These are phyloP conservation scores for Niebla homalea DNA, from an alignment of 495 filamentous ascomycete species.

Conservation along the genomic window DNA sequence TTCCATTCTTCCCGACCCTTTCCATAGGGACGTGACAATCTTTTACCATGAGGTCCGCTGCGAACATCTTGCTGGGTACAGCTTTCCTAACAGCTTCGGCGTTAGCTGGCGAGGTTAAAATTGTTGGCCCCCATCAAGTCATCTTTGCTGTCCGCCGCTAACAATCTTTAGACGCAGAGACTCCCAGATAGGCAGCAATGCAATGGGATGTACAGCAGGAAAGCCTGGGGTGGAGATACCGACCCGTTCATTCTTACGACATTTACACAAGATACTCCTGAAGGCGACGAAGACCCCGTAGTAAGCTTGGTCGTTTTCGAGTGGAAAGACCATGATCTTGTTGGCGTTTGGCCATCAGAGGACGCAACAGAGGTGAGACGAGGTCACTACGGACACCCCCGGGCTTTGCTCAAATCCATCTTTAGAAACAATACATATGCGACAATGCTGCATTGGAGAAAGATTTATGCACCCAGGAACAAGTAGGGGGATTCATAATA, in stretches of 20 bases:
- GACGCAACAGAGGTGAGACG: slow-evolving; percentile 13
- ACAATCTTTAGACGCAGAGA: slow-evolving; percentile 47
- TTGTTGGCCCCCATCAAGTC: slow-evolving; percentile 25
- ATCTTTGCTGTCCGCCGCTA: slow-evolving; percentile 18
- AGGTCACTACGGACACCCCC: background rate
- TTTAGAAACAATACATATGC: slow-evolving; percentile 62
- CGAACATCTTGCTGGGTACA: slow-evolving; percentile 22
- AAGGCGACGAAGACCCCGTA: slow-evolving; percentile 50
- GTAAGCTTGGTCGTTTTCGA: slow-evolving; percentile 88
- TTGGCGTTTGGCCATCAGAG: slow-evolving; percentile 39
- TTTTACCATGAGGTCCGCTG: background rate
- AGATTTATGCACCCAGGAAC: slow-evolving; percentile 53
- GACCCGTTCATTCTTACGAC: slow-evolving; percentile 82
- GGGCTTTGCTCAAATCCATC: background rate
- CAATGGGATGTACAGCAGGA: slow-evolving; percentile 91
- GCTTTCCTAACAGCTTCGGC: slow-evolving; percentile 38
- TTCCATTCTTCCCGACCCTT: background rate
- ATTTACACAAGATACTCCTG: slow-evolving; percentile 48
- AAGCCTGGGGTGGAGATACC: slow-evolving; percentile 73
- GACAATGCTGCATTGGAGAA: slow-evolving; percentile 50
- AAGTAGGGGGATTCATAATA: slow-evolving; percentile 71
- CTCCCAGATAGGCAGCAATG: slow-evolving; percentile 74
- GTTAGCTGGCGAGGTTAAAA: slow-evolving; percentile 49
- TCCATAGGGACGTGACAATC: too few relatives aligned
- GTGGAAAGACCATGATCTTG: slow-evolving; percentile 69